A percentile compares a stretch with the other conserved stretches of the same genome.
Evolutionary conservation across 2,329 filamentous ascomycete species (phyloP).

Genomic region (Periconia macrospinosa): DNA sequence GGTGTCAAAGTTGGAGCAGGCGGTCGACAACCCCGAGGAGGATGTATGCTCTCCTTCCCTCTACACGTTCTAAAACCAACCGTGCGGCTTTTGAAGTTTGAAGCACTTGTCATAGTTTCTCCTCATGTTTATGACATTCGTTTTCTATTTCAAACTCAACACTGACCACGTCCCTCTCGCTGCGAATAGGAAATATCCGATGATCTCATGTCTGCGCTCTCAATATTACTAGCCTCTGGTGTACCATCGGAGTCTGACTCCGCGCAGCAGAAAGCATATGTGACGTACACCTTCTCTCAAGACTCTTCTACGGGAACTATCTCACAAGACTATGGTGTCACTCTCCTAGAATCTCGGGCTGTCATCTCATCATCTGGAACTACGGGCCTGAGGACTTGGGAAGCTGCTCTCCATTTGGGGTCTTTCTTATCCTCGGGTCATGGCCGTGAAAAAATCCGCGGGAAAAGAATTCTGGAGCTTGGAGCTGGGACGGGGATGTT

Average conservation of each 20-base stretch:
- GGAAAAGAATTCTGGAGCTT: conserved; percentile 68
- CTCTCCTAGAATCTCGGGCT: conserved; percentile 68
- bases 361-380: conserved; percentile 72
- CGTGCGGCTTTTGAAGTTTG: not conserved
- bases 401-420: conserved; percentile 74
- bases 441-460: conserved; percentile 52
- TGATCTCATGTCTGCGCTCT: conserved; percentile 71
- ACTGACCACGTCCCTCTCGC: conserved; percentile 15
- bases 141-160: conserved; percentile 23
- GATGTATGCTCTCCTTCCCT: conserved; percentile 67
- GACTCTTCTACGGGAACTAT: conserved; percentile 15
- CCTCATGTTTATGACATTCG: not conserved
- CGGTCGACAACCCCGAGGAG: conserved; percentile 79
- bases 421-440: conserved; percentile 59
- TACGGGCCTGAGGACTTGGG: conserved; percentile 79
- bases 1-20: conserved; percentile 68
- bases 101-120: not conserved
- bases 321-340: conserved; percentile 50
- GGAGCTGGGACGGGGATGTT: conserved; percentile 78
- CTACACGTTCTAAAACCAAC: conserved; percentile 1
- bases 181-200: conserved; percentile 75
- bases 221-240: conserved; percentile 64
- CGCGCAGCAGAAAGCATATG: conserved; percentile 72
- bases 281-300: conserved; percentile 64
- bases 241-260: conserved; percentile 66